A percentile compares a stretch with the other conserved stretches of the same genome.
Conservation (phyloP, 2,329 filamentous ascomycete species). For the Colletotrichum orchidophilum region DNA sequence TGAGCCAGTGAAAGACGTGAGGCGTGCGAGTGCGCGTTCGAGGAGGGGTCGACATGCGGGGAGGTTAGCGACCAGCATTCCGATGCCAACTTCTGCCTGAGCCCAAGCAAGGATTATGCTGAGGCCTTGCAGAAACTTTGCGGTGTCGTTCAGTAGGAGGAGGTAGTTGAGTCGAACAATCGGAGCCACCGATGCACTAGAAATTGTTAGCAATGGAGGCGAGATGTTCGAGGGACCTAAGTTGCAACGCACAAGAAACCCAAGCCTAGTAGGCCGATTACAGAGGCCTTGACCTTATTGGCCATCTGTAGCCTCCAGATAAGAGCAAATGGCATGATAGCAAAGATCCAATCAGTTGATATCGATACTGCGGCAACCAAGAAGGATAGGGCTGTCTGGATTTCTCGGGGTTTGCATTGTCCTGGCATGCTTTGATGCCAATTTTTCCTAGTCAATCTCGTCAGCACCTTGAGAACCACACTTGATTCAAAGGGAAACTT, state of each 20-base stretch:
- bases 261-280: constrained; percentile 21
- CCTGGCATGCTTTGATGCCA: constrained; percentile 8
- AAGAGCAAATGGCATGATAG: constrained; percentile 21
- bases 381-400: constrained; percentile 25
- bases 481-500: neutral
- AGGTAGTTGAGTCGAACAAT: constrained; percentile 30
- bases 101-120: constrained; percentile 26
- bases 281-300: constrained; percentile 16
- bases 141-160: constrained; percentile 24
- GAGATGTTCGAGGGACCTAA: too few species aligned
- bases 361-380: constrained; percentile 28
- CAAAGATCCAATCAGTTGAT: constrained; percentile 29
- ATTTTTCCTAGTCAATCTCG: constrained; percentile 6
- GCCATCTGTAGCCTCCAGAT: constrained; percentile 30
- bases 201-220: neutral
- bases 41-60: constrained; percentile 27
- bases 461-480: neutral
- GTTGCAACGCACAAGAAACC: constrained; percentile 22
- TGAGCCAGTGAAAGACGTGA: constrained; percentile 24
- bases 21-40: constrained; percentile 19
- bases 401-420: constrained; percentile 13
- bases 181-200: constrained; percentile 25
- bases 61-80: constrained; percentile 28
- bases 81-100: constrained; percentile 31
- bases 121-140: constrained; percentile 22